These are phyloP conservation scores for Starmerella powellii DNA, from an alignment of 805 yeast species.

Conservation along the genomic window DNA sequence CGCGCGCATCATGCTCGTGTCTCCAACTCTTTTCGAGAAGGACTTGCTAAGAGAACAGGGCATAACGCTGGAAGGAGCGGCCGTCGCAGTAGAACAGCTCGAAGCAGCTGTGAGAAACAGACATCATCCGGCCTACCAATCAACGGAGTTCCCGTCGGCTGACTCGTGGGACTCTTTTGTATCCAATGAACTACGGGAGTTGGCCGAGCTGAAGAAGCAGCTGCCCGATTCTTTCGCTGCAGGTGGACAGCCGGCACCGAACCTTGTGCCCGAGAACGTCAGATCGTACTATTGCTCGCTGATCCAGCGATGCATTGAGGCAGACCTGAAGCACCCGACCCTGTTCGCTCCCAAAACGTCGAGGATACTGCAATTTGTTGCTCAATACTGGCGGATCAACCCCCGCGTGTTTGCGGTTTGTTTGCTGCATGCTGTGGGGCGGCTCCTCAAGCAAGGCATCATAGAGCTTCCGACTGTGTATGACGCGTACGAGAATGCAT, in stretches of 20 bases:
- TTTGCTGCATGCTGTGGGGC: slow-evolving; percentile 6
- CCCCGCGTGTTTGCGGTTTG: slow-evolving; percentile 6
- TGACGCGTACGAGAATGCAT: slow-evolving; percentile 8
- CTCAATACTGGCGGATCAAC: slow-evolving; percentile 14
- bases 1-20: slow-evolving; percentile 39
- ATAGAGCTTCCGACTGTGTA: slow-evolving; percentile 1
- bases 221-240: slow-evolving; percentile 1
- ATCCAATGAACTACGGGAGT: slow-evolving; percentile 25
- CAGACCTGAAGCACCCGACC: slow-evolving; percentile 13
- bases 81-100: slow-evolving; percentile 4
- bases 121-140: slow-evolving; percentile 26
- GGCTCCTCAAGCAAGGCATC: slow-evolving; percentile 1
- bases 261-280: slow-evolving; percentile 32
- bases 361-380: slow-evolving; percentile 11
- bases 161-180: slow-evolving; percentile 36
- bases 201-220: slow-evolving; percentile 23
- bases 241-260: background rate
- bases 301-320: slow-evolving; percentile 34
- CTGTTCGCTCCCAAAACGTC: slow-evolving; percentile 9
- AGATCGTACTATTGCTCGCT: slow-evolving; percentile 34
- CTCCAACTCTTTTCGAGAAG: slow-evolving; percentile 32
- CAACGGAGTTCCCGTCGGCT: slow-evolving; percentile 31
- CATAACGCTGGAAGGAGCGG: slow-evolving; percentile 4
- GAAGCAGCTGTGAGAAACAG: slow-evolving; percentile 24
- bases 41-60: slow-evolving; percentile 9